Conservation (phyloP, 2,329 filamentous ascomycete genomes). For the Aphanoascus verrucosus region DNA sequence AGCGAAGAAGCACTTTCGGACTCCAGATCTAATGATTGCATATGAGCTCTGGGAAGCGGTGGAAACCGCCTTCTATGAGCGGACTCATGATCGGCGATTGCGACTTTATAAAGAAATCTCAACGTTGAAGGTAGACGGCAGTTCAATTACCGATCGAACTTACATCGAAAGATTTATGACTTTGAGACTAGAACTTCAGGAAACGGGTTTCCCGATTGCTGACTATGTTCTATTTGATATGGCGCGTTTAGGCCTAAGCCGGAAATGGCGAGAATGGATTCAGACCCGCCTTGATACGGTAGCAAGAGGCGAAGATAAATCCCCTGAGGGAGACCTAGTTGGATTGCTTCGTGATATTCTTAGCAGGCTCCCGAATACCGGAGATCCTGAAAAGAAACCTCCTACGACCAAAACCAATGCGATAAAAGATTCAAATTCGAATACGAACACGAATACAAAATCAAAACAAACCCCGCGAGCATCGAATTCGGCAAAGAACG, state of each 20-base stretch:
- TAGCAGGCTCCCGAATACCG: neutral
- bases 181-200: neutral
- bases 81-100: neutral
- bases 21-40: neutral
- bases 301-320: neutral
- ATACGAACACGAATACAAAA: too few species aligned
- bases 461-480: too few species aligned
- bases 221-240: neutral
- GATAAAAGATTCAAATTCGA: too few species aligned
- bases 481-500: too few species aligned
- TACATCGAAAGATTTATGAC: neutral
- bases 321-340: neutral
- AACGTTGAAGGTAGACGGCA: neutral
- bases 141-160: neutral
- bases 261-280: neutral
- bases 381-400: too few species aligned
- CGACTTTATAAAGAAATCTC: neutral
- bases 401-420: too few species aligned
- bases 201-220: neutral
- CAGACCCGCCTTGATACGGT: neutral
- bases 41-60: neutral
- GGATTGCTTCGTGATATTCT: neutral
- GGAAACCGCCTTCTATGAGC: neutral
- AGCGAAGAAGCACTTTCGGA: neutral
- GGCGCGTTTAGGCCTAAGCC: neutral